These are phyloP conservation scores for Colletotrichum sojae DNA, from an alignment of 2,329 filamentous ascomycete species.

Conservation along the genomic window DNA sequence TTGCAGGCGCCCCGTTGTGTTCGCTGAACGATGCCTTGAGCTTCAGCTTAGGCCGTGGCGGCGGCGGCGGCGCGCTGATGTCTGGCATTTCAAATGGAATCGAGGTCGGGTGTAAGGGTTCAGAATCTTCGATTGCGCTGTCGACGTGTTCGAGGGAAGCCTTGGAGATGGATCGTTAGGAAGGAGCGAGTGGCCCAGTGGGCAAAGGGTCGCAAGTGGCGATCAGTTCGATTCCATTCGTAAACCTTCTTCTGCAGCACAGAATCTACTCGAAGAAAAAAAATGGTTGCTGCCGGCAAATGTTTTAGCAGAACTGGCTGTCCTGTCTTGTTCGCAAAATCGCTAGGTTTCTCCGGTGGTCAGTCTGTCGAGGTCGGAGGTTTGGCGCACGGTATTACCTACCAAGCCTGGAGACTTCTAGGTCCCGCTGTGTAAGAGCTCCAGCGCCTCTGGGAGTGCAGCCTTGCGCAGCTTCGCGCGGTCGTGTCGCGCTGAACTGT, in stretches of 20 bases:
- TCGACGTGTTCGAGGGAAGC: not conserved
- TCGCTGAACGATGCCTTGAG: conserved; percentile 43
- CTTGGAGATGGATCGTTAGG: not conserved
- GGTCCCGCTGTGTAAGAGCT: too few relatives aligned
- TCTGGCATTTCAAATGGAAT: conserved; percentile 33
- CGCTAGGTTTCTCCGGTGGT: too few relatives aligned
- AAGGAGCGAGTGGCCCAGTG: not conserved
- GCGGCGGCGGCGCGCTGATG: conserved; percentile 38
- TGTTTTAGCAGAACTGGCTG: too few relatives aligned
- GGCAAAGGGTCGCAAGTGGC: not conserved
- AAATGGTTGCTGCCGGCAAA: too few relatives aligned
- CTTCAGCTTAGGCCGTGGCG: conserved; percentile 46
- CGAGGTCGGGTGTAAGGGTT: not conserved
- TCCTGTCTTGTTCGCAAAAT: too few relatives aligned
- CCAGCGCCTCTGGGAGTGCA: too few relatives aligned
- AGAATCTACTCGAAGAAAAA: too few relatives aligned
- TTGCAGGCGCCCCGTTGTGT: conserved; percentile 39
- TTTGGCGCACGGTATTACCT: too few relatives aligned
- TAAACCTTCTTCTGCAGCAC: not conserved
- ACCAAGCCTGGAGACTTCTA: too few relatives aligned
- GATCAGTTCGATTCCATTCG: not conserved
- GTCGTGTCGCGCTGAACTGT: too few relatives aligned
- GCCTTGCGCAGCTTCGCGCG: too few relatives aligned
- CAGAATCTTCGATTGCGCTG: not conserved
- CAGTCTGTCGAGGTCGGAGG: too few relatives aligned